A percentile compares a stretch with the other conserved stretches of the same genome.
phyloP scores from a whole-genome alignment of 2,329 filamentous ascomycete genomes.

The Ophiostoma ips region DNA sequence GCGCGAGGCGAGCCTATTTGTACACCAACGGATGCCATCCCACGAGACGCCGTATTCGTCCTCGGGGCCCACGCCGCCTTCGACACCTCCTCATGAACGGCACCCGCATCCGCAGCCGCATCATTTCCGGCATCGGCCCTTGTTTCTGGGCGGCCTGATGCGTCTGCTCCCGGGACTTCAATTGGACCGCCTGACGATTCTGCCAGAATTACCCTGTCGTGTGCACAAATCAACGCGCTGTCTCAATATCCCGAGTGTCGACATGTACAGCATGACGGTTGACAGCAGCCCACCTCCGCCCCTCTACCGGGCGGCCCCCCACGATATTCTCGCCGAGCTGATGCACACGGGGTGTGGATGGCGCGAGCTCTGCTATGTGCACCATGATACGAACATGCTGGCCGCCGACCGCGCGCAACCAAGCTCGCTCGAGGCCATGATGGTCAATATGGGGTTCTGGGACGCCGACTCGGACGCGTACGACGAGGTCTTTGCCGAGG shows the following conservation, averaged over 20 bases:
- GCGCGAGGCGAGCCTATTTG: constrained; percentile 11
- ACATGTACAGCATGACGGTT: constrained; percentile 9
- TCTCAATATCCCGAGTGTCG: constrained; percentile 5
- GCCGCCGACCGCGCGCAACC: constrained; percentile 7
- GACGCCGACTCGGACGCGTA: constrained; percentile 10
- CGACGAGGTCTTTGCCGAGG: constrained; percentile 8
- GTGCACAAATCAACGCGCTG: constrained; percentile 10
- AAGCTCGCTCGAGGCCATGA: constrained; percentile 15
- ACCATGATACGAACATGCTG: constrained; percentile 13
- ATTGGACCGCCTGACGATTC: constrained; percentile 13
- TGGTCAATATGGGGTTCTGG: constrained; percentile 16
- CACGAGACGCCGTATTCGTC: neutral
- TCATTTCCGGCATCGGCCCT: constrained; percentile 5
- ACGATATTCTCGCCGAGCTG: constrained; percentile 13
- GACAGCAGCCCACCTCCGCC: constrained; percentile 3
- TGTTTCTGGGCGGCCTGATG: constrained; percentile 13
- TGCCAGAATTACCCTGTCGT: constrained; percentile 12
- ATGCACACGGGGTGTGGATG: constrained; percentile 12
- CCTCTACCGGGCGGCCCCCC: constrained; percentile 2
- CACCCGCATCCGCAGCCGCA: neutral
- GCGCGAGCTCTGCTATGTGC: constrained; percentile 15
- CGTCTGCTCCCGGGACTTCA: constrained; percentile 13
- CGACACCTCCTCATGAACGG: neutral
- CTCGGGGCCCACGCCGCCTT: neutral
- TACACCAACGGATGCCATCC: constrained; percentile 3